These are phyloP conservation scores for Hypoxylon lienhwacheense DNA, from an alignment of 495 filamentous ascomycete genomes.

Conservation along the genomic window DNA sequence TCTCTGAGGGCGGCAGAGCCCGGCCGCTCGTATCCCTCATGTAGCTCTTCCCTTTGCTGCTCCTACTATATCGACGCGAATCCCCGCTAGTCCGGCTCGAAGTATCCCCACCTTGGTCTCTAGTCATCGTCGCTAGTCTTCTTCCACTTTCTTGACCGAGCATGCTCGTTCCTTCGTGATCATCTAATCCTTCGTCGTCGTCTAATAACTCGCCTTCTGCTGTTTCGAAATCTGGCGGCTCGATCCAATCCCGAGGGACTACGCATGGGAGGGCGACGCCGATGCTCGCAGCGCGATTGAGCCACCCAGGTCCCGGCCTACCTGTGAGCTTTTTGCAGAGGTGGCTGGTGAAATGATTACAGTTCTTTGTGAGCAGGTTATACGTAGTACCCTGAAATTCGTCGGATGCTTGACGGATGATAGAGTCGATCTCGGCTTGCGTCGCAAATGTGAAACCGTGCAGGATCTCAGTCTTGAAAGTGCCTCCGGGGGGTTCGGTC, in stretches of 20 bases:
- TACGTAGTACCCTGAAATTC: slow-evolving; percentile 71
- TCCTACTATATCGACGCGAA: slow-evolving; percentile 29
- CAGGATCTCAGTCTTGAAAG: slow-evolving; percentile 67
- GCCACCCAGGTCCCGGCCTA: slow-evolving; percentile 64
- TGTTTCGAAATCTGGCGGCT: slow-evolving; percentile 70
- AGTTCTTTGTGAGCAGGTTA: slow-evolving; percentile 77
- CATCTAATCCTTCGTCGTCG: slow-evolving; percentile 50
- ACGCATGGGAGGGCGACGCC: slow-evolving; percentile 76
- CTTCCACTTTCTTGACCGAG: slow-evolving; percentile 39
- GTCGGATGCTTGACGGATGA: slow-evolving; percentile 64
- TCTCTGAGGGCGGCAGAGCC: slow-evolving; percentile 46
- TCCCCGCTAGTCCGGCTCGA: slow-evolving; percentile 39
- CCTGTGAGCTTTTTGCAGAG: slow-evolving; percentile 68
- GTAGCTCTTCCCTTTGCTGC: slow-evolving; percentile 38
- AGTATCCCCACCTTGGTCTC: slow-evolving; percentile 20
- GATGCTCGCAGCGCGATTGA: slow-evolving; percentile 79
- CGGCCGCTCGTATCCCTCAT: slow-evolving; percentile 45
- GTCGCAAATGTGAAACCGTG: slow-evolving; percentile 70
- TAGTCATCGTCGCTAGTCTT: slow-evolving; percentile 17
- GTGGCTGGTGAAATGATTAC: slow-evolving; percentile 78
- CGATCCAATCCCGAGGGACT: slow-evolving; percentile 77
- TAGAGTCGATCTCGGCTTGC: slow-evolving; percentile 64
- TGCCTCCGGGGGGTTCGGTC: slow-evolving; percentile 70
- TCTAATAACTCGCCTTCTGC: slow-evolving; percentile 68
- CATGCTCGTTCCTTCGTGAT: slow-evolving; percentile 59